A percentile compares a stretch with the other conserved stretches of the same genome.
Evolutionary conservation across 345 rosid genomes (phyloP).

Genomic region (Iberis pinnata): DNA sequence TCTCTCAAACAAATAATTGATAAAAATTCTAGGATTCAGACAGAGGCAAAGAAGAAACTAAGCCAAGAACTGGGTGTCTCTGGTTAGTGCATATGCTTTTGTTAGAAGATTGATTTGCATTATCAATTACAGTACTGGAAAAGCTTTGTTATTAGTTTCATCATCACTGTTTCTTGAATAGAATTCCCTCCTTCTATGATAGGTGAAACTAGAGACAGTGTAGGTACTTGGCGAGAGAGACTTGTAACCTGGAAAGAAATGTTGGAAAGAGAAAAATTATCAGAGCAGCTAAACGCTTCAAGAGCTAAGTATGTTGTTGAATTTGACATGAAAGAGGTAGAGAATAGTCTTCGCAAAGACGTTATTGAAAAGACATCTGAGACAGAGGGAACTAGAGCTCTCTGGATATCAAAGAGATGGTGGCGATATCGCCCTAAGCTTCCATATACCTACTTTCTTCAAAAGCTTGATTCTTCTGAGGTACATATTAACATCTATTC

Average conservation of each 20-base stretch:
- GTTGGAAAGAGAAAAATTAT: constrained; percentile 55
- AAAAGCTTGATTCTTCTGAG: constrained; percentile 87
- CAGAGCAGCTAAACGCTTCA: constrained; percentile 54
- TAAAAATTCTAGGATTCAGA: constrained; percentile 41
- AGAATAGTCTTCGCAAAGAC: constrained; percentile 84
- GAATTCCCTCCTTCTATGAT: constrained; percentile 18
- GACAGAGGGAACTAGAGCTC: constrained; percentile 64
- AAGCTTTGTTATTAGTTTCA: constrained; percentile 1
- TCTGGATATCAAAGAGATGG: constrained; percentile 98
- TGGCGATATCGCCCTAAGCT: constrained; percentile 93
- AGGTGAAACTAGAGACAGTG: constrained; percentile 43
- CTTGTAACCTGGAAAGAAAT: constrained; percentile 66
- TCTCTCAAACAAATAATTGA: constrained; percentile 52
- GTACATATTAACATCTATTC: too few species aligned
- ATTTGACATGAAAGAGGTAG: constrained; percentile 96
- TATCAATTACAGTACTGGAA: background rate
- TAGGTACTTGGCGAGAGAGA: constrained; percentile 70
- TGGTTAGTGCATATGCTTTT: constrained; percentile 36
- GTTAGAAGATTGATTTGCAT: background rate
- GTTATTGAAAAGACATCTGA: constrained; percentile 52
- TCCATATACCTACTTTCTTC: constrained; percentile 86
- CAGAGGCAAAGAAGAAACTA: constrained; percentile 60
- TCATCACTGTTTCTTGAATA: constrained; percentile 10
- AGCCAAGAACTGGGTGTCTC: constrained; percentile 56
- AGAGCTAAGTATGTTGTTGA: constrained; percentile 78